Conservation (phyloP, 805 yeast species). For the Vanderwaltozyma verrucispora region DNA sequence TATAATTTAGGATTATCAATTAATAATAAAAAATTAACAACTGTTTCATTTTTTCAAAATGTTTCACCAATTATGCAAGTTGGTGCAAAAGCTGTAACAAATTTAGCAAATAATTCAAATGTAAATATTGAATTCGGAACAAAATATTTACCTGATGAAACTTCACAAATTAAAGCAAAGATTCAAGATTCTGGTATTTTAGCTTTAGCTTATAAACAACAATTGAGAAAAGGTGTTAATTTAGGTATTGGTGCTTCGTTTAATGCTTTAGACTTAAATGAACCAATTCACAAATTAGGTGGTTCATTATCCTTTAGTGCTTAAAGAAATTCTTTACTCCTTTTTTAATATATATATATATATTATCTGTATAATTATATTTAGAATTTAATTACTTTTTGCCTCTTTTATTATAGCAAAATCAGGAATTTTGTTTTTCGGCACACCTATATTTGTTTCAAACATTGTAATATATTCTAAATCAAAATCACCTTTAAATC, state of each 20-base stretch:
- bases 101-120: slow-evolving; percentile 58
- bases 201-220: slow-evolving; percentile 89
- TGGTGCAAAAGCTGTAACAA: slow-evolving; percentile 97
- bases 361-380: neutral
- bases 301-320: slow-evolving; percentile 89
- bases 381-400: neutral
- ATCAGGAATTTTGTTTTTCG: slow-evolving; percentile 43
- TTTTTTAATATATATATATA: neutral
- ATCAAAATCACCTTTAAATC: slow-evolving; percentile 79
- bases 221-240: slow-evolving; percentile 90
- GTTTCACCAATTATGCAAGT: slow-evolving; percentile 87
- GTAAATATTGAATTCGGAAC: slow-evolving; percentile 94
- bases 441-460: slow-evolving; percentile 47
- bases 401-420: slow-evolving; percentile 37
- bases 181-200: slow-evolving; percentile 93
- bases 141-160: slow-evolving; percentile 79
- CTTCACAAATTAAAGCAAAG: slow-evolving; percentile 93
- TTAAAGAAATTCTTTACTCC: slow-evolving; percentile 30
- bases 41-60: slow-evolving; percentile 96
- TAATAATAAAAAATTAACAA: slow-evolving; percentile 76
- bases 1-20: slow-evolving; percentile 68
- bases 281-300: slow-evolving; percentile 97
- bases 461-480: slow-evolving; percentile 82
- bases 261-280: slow-evolving; percentile 90
- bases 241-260: slow-evolving; percentile 95